Evolutionary conservation across 176 grass and related monocot species (phyloP).

Genomic region (Pharus latifolius): DNA sequence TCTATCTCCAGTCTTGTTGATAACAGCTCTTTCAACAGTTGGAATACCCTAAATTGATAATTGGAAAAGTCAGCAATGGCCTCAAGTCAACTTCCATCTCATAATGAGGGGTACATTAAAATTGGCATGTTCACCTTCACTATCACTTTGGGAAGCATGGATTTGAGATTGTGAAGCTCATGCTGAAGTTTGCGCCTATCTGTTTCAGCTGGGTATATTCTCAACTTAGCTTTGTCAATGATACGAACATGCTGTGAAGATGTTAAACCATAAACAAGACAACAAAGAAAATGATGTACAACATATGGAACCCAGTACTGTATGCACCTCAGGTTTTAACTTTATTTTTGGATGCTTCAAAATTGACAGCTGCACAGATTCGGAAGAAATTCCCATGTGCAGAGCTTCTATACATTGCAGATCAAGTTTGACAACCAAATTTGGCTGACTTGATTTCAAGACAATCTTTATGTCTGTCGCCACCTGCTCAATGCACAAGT

Average conservation of each 20-base stretch:
- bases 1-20: slow-evolving; percentile 17
- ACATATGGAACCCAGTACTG: background rate
- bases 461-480: slow-evolving; percentile 50
- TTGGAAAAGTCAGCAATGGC: slow-evolving; percentile 6
- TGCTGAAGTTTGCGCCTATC: slow-evolving; percentile 67
- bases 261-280: background rate
- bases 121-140: slow-evolving; percentile 58
- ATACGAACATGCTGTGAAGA: slow-evolving; percentile 56
- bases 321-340: slow-evolving; percentile 72
- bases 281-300: background rate
- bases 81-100: background rate
- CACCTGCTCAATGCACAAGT: slow-evolving; percentile 35
- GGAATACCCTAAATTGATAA: slow-evolving; percentile 65
- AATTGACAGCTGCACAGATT: slow-evolving; percentile 67
- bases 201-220: slow-evolving; percentile 69
- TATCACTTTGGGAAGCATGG: slow-evolving; percentile 83
- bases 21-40: slow-evolving; percentile 78
- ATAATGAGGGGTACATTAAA: background rate
- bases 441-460: slow-evolving; percentile 55
- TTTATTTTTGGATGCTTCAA: slow-evolving; percentile 88
- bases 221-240: slow-evolving; percentile 48
- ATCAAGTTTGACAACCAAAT: slow-evolving; percentile 68
- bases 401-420: slow-evolving; percentile 55
- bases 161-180: slow-evolving; percentile 63
- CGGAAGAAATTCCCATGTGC: slow-evolving; percentile 51